A percentile compares a stretch with the other conserved stretches of the same genome.
phyloP scores from a whole-genome alignment of 148 eudicot species.

The Persicaria maculosa region DNA sequence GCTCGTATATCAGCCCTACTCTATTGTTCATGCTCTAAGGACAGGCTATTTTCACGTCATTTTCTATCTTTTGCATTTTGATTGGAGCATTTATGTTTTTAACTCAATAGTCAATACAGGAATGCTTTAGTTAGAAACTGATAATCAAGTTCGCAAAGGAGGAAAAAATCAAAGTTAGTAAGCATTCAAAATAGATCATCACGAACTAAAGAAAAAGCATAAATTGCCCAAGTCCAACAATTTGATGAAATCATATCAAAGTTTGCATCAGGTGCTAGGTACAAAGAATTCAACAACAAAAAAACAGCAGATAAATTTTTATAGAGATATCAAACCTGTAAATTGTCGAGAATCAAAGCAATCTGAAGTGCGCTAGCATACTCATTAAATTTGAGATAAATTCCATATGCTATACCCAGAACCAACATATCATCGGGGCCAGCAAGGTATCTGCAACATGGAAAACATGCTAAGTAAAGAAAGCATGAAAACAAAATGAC shows the following conservation, averaged over 20 bases:
- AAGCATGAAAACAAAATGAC: not conserved
- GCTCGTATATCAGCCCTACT: too few species aligned
- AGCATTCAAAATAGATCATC: not conserved
- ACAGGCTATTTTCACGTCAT: not conserved
- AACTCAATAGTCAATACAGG: not conserved
- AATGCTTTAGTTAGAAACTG: not conserved
- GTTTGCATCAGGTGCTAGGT: not conserved
- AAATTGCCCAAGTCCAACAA: not conserved
- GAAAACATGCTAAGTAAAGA: not conserved
- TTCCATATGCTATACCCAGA: conserved; percentile 58
- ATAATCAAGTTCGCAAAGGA: not conserved
- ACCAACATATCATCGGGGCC: conserved; percentile 81
- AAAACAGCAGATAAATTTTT: not conserved
- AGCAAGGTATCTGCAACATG: conserved; percentile 69
- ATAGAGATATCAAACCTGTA: conserved; percentile 42
- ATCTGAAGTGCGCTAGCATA: conserved; percentile 80
- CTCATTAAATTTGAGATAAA: conserved; percentile 64
- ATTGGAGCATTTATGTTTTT: not conserved
- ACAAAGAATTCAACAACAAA: not conserved
- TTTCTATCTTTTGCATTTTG: not conserved
- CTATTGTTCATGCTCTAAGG: too few species aligned
- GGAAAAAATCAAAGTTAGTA: not conserved
- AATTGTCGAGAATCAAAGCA: conserved; percentile 66
- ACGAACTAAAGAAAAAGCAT: not conserved
- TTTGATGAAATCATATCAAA: not conserved